Conservation (phyloP, 1,284 basidiomycete genomes). For the Chalciporus sp. region DNA sequence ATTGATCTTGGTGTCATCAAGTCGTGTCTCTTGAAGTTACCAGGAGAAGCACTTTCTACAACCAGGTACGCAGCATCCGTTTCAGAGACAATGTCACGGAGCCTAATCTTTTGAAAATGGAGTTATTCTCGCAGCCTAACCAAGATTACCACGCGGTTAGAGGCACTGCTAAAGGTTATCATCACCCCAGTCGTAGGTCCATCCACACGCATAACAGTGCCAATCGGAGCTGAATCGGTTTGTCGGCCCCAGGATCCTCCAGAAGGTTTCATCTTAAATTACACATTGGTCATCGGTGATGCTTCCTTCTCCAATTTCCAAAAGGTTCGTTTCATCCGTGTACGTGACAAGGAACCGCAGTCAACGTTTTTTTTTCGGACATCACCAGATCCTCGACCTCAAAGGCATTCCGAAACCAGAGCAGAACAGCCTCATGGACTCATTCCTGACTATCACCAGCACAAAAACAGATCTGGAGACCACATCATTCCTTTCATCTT, state of each 20-base stretch:
- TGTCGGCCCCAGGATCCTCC: slow-evolving; percentile 68
- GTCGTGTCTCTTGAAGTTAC: slow-evolving; percentile 80
- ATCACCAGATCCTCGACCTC: slow-evolving; percentile 82
- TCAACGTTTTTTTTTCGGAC: slow-evolving; percentile 1
- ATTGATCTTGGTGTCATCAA: slow-evolving; percentile 92
- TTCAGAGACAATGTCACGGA: slow-evolving; percentile 5
- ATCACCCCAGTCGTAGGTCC: slow-evolving; percentile 81
- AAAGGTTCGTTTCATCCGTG: slow-evolving; percentile 61
- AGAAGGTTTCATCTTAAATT: slow-evolving; percentile 92
- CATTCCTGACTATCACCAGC: slow-evolving; percentile 89
- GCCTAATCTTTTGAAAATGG: slow-evolving; percentile 14
- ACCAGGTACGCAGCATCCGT: slow-evolving; percentile 47
- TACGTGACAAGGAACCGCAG: slow-evolving; percentile 7
- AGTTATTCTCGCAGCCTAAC: slow-evolving; percentile 83
- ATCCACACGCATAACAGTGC: not conserved
- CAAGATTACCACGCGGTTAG: slow-evolving; percentile 80
- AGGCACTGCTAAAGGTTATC: slow-evolving; percentile 92
- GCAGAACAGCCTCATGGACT: slow-evolving; percentile 89
- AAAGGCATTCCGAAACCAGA: slow-evolving; percentile 88
- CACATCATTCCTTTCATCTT: slow-evolving; percentile 86
- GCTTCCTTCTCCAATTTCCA: slow-evolving; percentile 95
- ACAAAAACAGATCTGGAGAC: slow-evolving; percentile 83
- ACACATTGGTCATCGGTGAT: slow-evolving; percentile 90
- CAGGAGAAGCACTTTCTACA: slow-evolving; percentile 64
- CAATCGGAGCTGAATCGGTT: not conserved